These are phyloP conservation scores for Fusarium chlamydosporum DNA, from an alignment of 2,329 filamentous ascomycete species.

Conservation along the genomic window DNA sequence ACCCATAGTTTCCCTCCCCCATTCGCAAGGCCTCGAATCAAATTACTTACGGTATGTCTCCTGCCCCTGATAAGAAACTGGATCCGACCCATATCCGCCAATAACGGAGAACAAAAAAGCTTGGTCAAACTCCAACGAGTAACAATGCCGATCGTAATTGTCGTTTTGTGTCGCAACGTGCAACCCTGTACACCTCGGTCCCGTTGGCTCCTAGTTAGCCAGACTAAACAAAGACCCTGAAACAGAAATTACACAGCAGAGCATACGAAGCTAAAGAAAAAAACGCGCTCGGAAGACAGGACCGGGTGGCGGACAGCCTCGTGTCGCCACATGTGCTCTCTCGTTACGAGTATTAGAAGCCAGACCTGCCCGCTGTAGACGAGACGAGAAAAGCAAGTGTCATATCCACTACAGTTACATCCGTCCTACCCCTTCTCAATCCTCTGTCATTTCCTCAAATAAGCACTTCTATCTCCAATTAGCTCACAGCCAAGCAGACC, in stretches of 20 bases:
- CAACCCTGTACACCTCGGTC: neutral
- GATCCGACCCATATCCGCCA: neutral
- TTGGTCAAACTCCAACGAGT: neutral
- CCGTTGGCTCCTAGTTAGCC: neutral
- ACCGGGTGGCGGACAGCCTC: neutral
- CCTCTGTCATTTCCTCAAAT: neutral
- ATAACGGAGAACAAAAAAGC: neutral
- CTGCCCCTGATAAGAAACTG: constrained; percentile 3
- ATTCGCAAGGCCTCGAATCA: neutral
- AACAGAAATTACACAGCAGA: neutral
- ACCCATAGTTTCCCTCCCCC: neutral
- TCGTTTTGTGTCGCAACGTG: neutral
- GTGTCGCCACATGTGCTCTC: neutral
- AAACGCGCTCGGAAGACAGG: neutral
- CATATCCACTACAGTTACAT: constrained; percentile 9
- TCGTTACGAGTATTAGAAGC: constrained; percentile 29
- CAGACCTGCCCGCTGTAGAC: neutral
- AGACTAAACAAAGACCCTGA: neutral
- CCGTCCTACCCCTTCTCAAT: neutral
- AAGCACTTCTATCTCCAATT: neutral
- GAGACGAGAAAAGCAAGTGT: neutral
- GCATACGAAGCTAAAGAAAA: neutral
- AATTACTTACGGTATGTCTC: neutral
- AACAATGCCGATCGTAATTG: constrained; percentile 1
- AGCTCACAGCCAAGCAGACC: neutral